These are phyloP conservation scores for Globisporangium abappressorium DNA, from an alignment of 352 stramenopile species.

Conservation along the genomic window DNA sequence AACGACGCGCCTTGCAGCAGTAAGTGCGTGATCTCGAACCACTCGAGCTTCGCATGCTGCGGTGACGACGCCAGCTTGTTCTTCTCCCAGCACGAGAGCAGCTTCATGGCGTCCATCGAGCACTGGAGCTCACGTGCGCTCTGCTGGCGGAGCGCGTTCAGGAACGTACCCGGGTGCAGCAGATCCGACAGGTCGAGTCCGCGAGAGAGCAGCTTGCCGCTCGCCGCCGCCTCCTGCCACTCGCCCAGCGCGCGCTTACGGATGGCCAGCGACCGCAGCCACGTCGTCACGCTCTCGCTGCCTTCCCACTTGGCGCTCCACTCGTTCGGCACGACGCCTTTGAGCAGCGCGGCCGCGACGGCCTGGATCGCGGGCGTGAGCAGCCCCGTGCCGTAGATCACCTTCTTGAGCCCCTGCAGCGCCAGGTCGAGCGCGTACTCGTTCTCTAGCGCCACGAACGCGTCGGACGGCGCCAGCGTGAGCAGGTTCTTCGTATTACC, in stretches of 20 bases:
- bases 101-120: constrained; percentile 90
- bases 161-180: constrained; percentile 92
- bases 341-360: constrained; percentile 69
- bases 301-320: constrained; percentile 87
- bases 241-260: constrained; percentile 81
- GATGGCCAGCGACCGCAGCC: constrained; percentile 74
- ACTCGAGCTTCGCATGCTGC: constrained; percentile 43
- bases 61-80: constrained; percentile 36
- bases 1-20: constrained; percentile 88
- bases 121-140: constrained; percentile 77
- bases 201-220: constrained; percentile 67
- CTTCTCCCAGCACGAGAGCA: constrained; percentile 88
- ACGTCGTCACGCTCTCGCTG: constrained; percentile 64
- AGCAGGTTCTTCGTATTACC: constrained; percentile 34
- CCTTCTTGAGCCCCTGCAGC: constrained; percentile 81
- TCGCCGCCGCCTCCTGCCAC: constrained; percentile 70
- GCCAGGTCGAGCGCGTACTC: constrained; percentile 74
- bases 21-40: constrained; percentile 79
- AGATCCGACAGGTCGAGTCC: constrained; percentile 88
- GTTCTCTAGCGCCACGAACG: constrained; percentile 91
- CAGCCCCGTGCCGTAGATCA: constrained; percentile 89
- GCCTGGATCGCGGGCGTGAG: constrained; percentile 89
- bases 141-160: constrained; percentile 93
- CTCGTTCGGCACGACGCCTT: constrained; percentile 63
- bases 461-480: constrained; percentile 72